Evolutionary conservation across 2,329 filamentous ascomycete genomes (phyloP), one percentile per base, ranked within the genome.

Genomic region (Pestalotiopsis fici): DNA sequence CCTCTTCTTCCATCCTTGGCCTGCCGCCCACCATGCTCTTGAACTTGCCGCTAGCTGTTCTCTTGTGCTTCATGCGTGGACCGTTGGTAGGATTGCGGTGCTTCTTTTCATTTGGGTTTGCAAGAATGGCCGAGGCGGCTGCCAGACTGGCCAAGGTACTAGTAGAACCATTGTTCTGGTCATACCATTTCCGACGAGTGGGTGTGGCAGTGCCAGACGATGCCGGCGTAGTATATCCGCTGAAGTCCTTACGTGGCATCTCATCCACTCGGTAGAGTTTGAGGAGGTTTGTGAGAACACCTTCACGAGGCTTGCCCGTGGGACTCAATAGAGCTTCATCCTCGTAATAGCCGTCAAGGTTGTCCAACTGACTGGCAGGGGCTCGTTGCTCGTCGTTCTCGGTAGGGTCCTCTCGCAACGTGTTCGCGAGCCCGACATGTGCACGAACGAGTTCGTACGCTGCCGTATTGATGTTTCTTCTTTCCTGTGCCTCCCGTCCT

Each of bases 81-180:
- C 77, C 73, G 11, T 7, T 31, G 18, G 31, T 35, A 35, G 63
- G 63, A 71, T 78, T 80, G 68, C 79, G 77, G 39, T 70, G 68
- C 9, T 66, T 59, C 66, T 72, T 71, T 18, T 72, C 65, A 28
- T 69, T 68, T 50, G 47, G 73, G 72, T 66, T 66, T 4, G 68
- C 67, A 21, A 70, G 61, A 31, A 69, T 69, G 3, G 80, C 79
- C 0, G 83, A 84, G n/a, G 83, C 83, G 65, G 81, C 82, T 12
- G 84, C 80, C 47, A 85, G 77, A 61, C 82, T 85, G 68, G 81
- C 79, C 27, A 85, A 75, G 0, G 83, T 85, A 27, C 85, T 83
- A 56, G 80, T 78, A 1, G 83, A 85, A 37, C 57, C 28, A 6
- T 78, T 79, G 69, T 83, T 82, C 71, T 69, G 65, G 62, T 84